A percentile compares a stretch with the other conserved stretches of the same genome.
Evolutionary conservation across 2,329 filamentous ascomycete species (phyloP).

Genomic region (Colletotrichum tamarilloi): DNA sequence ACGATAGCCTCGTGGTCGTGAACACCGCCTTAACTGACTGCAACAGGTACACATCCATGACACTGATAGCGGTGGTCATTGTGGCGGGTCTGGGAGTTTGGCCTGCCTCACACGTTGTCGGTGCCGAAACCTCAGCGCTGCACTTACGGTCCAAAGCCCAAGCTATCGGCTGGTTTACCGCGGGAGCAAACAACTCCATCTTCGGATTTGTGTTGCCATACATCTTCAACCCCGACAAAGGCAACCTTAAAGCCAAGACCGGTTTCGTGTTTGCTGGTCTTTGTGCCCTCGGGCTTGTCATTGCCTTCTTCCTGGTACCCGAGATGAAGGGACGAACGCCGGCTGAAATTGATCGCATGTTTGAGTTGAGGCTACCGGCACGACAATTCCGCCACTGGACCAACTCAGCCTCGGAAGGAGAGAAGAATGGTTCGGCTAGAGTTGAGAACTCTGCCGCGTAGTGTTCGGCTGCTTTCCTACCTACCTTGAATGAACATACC

Average conservation of each 20-base stretch:
- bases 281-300: constrained; percentile 46
- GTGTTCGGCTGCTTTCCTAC: background rate
- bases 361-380: constrained; percentile 42
- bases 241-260: constrained; percentile 53
- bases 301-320: constrained; percentile 59
- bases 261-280: constrained; percentile 53
- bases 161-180: constrained; percentile 55
- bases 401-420: constrained; percentile 9
- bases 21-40: background rate
- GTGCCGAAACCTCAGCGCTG: constrained; percentile 55
- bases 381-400: constrained; percentile 41
- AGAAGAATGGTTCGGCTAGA: constrained; percentile 8
- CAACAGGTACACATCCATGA: constrained; percentile 42
- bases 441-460: constrained; percentile 10
- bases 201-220: constrained; percentile 62
- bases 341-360: constrained; percentile 59
- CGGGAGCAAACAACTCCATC: constrained; percentile 51
- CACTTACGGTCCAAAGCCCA: constrained; percentile 56
- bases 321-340: constrained; percentile 63
- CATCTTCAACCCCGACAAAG: constrained; percentile 55
- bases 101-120: constrained; percentile 54
- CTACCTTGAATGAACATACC: background rate
- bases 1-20: background rate
- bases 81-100: constrained; percentile 54
- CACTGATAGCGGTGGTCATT: constrained; percentile 57